A percentile compares a stretch with the other conserved stretches of the same genome.
These are phyloP conservation scores for Fagopyrum tataricum DNA, from an alignment of 148 eudicot species.

Conservation along the genomic window DNA sequence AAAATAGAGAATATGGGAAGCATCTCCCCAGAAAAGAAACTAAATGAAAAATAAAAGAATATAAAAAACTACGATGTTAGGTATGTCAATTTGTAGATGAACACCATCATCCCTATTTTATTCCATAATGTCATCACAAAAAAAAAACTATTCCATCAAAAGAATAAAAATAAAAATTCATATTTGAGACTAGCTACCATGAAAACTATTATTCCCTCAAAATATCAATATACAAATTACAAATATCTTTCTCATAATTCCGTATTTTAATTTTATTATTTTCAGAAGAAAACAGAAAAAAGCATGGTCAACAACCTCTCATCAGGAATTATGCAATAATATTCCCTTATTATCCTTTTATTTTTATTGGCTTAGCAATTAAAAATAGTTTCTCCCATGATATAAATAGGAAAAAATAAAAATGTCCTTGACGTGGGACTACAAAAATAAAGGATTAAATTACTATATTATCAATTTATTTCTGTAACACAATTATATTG, in stretches of 20 bases:
- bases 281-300: neutral
- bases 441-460: neutral
- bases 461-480: neutral
- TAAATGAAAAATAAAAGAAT: neutral
- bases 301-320: neutral
- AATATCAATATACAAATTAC: neutral
- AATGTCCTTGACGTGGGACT: neutral
- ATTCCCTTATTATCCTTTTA: neutral
- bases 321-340: constrained; percentile 2
- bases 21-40: neutral
- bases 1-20: too few species aligned
- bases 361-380: neutral
- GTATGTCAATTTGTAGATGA: neutral
- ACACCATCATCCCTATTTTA: neutral
- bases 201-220: neutral
- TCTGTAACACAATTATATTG: too few species aligned
- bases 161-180: too few species aligned
- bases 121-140: neutral
- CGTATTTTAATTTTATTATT: neutral
- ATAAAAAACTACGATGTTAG: neutral
- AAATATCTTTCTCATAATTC: neutral
- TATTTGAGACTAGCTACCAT: neutral
- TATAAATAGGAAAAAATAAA: neutral
- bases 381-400: neutral
- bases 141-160: too few species aligned